These are phyloP conservation scores for Leccinum aurantiacum DNA, from an alignment of 768 basidiomycete species.

Conservation along the genomic window DNA sequence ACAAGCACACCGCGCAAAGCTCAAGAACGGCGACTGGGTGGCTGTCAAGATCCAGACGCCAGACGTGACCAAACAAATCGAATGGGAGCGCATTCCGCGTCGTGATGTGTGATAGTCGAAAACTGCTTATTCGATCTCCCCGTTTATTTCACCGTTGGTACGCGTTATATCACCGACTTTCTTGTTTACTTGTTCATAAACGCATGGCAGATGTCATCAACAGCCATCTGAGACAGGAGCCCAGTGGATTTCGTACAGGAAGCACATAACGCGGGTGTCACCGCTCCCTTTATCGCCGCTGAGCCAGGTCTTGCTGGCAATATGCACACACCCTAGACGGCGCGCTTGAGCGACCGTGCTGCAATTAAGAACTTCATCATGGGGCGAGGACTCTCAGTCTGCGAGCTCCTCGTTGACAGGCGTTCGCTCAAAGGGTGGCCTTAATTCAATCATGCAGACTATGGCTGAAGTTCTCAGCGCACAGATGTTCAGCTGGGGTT, in stretches of 20 bases:
- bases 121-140: no score
- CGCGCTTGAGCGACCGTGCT: constrained; percentile 58
- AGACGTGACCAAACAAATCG: no score
- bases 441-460: constrained; percentile 71
- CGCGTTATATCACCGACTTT: no score
- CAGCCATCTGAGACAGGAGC: constrained; percentile 78
- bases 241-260: constrained; percentile 72
- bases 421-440: constrained; percentile 53
- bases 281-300: constrained; percentile 62
- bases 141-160: no score
- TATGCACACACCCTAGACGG: constrained; percentile 79
- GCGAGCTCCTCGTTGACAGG: background rate
- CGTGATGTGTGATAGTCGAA: no score
- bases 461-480: constrained; percentile 87
- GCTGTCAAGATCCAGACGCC: no score
- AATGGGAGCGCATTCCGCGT: no score
- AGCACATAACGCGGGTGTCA: constrained; percentile 71
- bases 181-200: no score
- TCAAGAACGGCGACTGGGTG: no score
- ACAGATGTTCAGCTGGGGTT: constrained; percentile 91
- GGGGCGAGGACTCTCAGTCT: constrained; percentile 40
- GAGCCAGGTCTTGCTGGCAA: constrained; percentile 69
- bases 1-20: no score
- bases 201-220: constrained; percentile 65
- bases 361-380: constrained; percentile 58